Base-by-base conservation (phyloP, 129 eudicot species). In the Flaveria ramosissima region DNA sequence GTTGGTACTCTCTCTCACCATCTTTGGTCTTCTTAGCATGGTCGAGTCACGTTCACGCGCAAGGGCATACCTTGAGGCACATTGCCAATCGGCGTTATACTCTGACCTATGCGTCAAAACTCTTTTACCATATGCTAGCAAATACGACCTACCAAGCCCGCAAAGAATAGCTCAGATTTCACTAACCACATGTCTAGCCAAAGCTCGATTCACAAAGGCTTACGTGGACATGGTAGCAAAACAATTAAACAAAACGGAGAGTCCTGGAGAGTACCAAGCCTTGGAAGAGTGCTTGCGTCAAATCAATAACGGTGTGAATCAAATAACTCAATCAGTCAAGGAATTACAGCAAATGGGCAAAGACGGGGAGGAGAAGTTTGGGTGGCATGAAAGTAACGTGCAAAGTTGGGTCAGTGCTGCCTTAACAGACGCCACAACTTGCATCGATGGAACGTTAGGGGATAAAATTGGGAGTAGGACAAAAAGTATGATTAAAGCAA, bases 351-450 rank as follows among this genome's bases (percentile, higher is more conserved):
- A 62, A 12, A 88, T 86, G 80, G 76, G 79, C 1, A 47, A 36
- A 10, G 80, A 82, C 1, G 89, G 83, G 19, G 83, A 74, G 46
- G 85, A 66, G 3, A 36, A 83, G 4, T 91, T 91, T 20, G 74
- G 68, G 10, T 91, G 97, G 97, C 92, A 86, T 21, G 88, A 83
- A 59, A 89, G 89, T 71, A 91, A 91, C 59, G 82, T 91, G 19
- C 74, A 84, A 8, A 85, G 85, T 5, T 92, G 97, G 97, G 68
- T 87, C 42, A 73, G 97, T 55, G 86, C 92, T 9, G 92, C 92
- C 20, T 66, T 86, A 1, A 85, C 97, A 0, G 96, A 89, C 17
- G 70, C 88, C 43, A 80, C 84, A 4, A 39, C 70, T 1, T 92
- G 97, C 19, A 69, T 89, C 15, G 90, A 86, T 52, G 90, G 87